phyloP scores from a whole-genome alignment of 2,329 filamentous ascomycete species.

The Colletotrichum destructivum region DNA sequence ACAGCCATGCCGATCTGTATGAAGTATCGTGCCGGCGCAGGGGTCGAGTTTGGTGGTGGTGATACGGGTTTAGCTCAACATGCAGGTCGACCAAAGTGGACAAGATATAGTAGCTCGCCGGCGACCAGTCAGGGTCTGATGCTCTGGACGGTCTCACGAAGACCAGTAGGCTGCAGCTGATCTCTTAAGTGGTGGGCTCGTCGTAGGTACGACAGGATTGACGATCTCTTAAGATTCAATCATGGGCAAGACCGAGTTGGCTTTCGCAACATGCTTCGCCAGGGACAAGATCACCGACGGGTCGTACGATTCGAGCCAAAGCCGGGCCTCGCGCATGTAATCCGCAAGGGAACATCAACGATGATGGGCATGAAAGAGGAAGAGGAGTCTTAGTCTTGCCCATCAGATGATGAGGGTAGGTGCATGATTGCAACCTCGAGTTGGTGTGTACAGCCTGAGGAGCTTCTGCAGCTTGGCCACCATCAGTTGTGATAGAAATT shows the following conservation, averaged over 20 bases:
- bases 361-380: slow-evolving; percentile 13
- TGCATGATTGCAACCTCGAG: slow-evolving; percentile 27
- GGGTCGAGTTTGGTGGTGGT: slow-evolving; percentile 28
- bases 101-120: slow-evolving; percentile 33
- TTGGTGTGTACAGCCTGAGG: slow-evolving; percentile 36
- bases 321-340: slow-evolving; percentile 24
- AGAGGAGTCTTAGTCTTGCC: slow-evolving; percentile 6
- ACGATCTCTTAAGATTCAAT: slow-evolving; percentile 35
- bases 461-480: slow-evolving; percentile 28
- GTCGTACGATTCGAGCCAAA: slow-evolving; percentile 31
- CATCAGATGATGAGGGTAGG: slow-evolving; percentile 38
- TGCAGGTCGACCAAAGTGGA: slow-evolving; percentile 39
- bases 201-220: slow-evolving; percentile 20
- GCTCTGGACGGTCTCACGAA: slow-evolving; percentile 17
- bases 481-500: slow-evolving; percentile 36
- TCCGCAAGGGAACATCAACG: neutral
- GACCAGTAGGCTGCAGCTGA: slow-evolving; percentile 26
- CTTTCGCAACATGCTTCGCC: slow-evolving; percentile 29
- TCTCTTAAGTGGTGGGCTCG: slow-evolving; percentile 33
- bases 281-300: slow-evolving; percentile 36
- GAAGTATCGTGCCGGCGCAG: slow-evolving; percentile 28
- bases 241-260: slow-evolving; percentile 24
- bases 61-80: slow-evolving; percentile 39
- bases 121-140: slow-evolving; percentile 17
- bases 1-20: slow-evolving; percentile 31